These are phyloP conservation scores for Pseudozyma thailandica DNA, from an alignment of 1,284 basidiomycete species.

Conservation along the genomic window DNA sequence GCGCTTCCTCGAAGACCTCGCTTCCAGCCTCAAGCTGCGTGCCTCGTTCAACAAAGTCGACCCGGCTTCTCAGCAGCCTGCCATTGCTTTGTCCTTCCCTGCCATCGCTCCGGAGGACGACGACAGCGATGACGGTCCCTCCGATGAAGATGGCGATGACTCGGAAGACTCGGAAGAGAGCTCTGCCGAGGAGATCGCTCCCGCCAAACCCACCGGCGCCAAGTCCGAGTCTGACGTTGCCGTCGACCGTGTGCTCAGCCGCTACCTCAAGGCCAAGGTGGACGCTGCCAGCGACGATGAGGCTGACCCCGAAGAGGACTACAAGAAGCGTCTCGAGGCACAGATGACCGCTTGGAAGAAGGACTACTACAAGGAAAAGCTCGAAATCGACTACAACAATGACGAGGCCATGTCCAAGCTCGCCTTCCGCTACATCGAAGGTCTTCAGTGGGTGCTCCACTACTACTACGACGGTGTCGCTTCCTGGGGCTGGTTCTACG, in stretches of 20 bases:
- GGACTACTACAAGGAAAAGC: constrained; percentile 78
- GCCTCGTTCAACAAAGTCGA: constrained; percentile 64
- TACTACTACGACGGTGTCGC: constrained; percentile 98
- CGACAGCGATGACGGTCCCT: constrained; percentile 30
- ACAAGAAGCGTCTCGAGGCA: constrained; percentile 78
- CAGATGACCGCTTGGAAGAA: constrained; percentile 94
- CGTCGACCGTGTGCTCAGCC: constrained; percentile 82
- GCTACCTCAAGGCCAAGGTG: constrained; percentile 85
- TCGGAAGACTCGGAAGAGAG: constrained; percentile 59
- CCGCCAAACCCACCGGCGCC: constrained; percentile 8
- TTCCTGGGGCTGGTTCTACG: constrained; percentile 98
- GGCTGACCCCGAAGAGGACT: constrained; percentile 67
- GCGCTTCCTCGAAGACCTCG: constrained; percentile 57
- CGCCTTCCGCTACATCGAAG: constrained; percentile 81
- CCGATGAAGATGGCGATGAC: constrained; percentile 37
- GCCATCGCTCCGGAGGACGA: constrained; percentile 34
- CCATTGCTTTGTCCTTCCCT: constrained; percentile 54
- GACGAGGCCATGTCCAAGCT: constrained; percentile 69
- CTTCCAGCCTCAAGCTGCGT: constrained; percentile 52
- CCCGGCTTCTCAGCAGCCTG: constrained; percentile 51
- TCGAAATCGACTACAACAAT: constrained; percentile 71
- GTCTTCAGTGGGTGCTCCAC: constrained; percentile 97
- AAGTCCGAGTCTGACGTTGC: constrained; percentile 71
- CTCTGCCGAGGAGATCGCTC: constrained; percentile 70
- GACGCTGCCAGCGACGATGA: constrained; percentile 42